Conservation (phyloP, 805 yeast species). For the Cyberlindnera bimundalis region DNA sequence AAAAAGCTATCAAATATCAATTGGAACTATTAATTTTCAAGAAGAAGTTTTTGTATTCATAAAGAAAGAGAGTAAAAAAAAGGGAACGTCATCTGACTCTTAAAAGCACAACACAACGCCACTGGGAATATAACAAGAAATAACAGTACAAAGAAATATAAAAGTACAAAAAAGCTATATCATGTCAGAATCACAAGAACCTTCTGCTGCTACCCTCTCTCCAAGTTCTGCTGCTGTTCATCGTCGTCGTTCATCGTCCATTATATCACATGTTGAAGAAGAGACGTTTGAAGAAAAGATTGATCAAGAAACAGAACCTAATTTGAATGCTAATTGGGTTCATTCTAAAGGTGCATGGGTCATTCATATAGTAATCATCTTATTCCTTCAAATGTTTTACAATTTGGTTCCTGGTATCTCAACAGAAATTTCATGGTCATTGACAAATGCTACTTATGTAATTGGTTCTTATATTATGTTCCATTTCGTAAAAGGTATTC, state of each 20-base stretch:
- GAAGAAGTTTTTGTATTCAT: too few relatives aligned
- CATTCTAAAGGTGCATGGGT: constrained; percentile 96
- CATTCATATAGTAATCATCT: constrained; percentile 80
- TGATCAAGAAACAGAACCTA: constrained; percentile 86
- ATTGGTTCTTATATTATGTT: constrained; percentile 94
- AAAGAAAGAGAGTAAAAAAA: too few relatives aligned
- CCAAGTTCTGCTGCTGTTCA: constrained; percentile 20
- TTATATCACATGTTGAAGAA: constrained; percentile 89
- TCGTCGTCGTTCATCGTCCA: constrained; percentile 80
- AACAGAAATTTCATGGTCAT: constrained; percentile 87
- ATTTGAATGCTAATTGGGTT: constrained; percentile 95
- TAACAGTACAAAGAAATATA: too few relatives aligned
- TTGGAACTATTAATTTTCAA: too few relatives aligned
- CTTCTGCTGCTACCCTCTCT: constrained; percentile 21
- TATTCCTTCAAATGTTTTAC: constrained; percentile 69
- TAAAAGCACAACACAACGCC: too few relatives aligned
- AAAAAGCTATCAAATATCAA: too few relatives aligned
- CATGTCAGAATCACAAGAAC: constrained; percentile 4
- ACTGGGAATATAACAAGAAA: too few relatives aligned
- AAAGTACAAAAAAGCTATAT: neutral
- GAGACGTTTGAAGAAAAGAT: constrained; percentile 89
- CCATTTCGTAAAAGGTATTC: constrained; percentile 94
- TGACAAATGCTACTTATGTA: constrained; percentile 86
- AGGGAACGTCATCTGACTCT: too few relatives aligned
- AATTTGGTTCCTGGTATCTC: constrained; percentile 79